Conservation (phyloP, 345 rosid species). For the Citrus glauca region DNA sequence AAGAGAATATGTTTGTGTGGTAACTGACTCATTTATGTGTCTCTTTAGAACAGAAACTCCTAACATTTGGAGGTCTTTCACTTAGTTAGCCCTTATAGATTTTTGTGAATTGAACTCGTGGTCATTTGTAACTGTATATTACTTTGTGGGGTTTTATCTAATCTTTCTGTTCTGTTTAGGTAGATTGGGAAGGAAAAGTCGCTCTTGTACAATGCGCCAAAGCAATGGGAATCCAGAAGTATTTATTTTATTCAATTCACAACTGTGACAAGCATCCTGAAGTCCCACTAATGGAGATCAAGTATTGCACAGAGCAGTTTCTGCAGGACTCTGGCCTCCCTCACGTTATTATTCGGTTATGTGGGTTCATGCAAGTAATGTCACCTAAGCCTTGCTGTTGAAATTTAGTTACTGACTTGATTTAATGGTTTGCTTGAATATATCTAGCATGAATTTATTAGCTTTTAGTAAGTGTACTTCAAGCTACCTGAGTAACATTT, state of each 20-base stretch:
- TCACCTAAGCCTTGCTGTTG: background rate
- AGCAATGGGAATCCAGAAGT: constrained; percentile 97
- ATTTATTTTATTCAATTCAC: constrained; percentile 83
- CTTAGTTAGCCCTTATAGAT: background rate
- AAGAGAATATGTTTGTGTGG: background rate
- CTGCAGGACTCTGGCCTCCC: constrained; percentile 70
- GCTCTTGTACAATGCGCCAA: constrained; percentile 96
- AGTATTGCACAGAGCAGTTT: constrained; percentile 91
- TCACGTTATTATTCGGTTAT: constrained; percentile 65
- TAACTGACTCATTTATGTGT: background rate
- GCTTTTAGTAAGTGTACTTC: too few species aligned
- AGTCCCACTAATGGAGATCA: constrained; percentile 96
- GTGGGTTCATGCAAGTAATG: constrained; percentile 95
- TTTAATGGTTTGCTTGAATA: background rate
- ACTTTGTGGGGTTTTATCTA: background rate
- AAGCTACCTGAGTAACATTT: background rate
- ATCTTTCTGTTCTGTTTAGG: constrained; percentile 59
- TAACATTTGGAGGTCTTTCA: background rate
- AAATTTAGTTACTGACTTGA: background rate
- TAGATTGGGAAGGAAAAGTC: constrained; percentile 99
- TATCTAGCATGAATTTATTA: too few species aligned
- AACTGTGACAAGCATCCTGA: constrained; percentile 98
- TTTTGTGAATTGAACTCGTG: background rate
- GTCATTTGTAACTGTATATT: background rate
- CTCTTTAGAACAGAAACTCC: background rate